Base-by-base conservation (phyloP, 768 basidiomycete genomes). In the Cubamyces sp. region DNA sequence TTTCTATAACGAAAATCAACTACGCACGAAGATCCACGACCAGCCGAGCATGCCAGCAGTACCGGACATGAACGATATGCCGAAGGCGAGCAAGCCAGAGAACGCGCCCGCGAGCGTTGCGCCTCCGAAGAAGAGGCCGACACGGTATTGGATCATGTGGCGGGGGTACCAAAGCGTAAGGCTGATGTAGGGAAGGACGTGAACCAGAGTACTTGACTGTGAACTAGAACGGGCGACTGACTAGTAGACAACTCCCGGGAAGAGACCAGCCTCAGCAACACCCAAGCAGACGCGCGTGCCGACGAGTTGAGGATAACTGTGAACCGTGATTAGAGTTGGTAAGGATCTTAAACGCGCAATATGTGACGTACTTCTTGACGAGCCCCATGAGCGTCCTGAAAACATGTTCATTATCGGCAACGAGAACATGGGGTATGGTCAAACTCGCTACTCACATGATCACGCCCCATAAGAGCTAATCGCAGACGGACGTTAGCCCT, bases 191-290 rank as follows among this genome's bases (percentile, higher is more conserved):
- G 21, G 37, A 21, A 2, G 5, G 46, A 34, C 18, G 19, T 16
- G n/a, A 15, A 41, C 19, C 15, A 11, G 12, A 15, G 4, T 19
- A 45, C 18, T 34, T 8, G 45, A 48, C 3, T 28, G 9, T 14
- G 7, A 23, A 8, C 34, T 18, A 3, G 15, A 43, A 28, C 6
- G 46, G 5, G 30, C 40, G 48, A 62, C 65, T 49, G 56, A 88
- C 88, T 88, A 91, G 75, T 88, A 92, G 0, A 83, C 81, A 11
- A 90, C 86, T 25, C 88, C 88, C 12, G 90, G 88, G 71, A 87
- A 91, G 11, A 90, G 69, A 11, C 89, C 87, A 3, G 87, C 86
- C 73, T 91, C 89, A 0, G 86, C 81, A 2, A 87, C 69, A 3
- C 89, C 89, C 0, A 90, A 81, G 61, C 81, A 82, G 7, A 85